Evolutionary conservation across 2,329 filamentous ascomycete species (phyloP).

Genomic region (Aspergillus proliferans): DNA sequence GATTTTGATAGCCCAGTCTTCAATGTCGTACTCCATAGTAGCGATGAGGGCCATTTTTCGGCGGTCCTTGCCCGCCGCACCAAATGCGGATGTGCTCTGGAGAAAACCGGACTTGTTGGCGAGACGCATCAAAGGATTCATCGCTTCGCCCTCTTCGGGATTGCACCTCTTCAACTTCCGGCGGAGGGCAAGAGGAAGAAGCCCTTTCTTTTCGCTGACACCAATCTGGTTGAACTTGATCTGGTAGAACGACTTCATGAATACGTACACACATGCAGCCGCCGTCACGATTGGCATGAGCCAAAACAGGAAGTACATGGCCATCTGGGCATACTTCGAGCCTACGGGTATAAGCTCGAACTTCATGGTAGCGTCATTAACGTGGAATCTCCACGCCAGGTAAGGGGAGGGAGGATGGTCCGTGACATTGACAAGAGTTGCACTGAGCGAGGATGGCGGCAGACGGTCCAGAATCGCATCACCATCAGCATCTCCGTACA

Average conservation of each 20-base stretch:
- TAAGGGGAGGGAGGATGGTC: conserved; percentile 49
- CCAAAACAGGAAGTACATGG: conserved; percentile 50
- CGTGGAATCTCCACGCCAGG: conserved; percentile 50
- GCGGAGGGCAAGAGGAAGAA: conserved; percentile 32
- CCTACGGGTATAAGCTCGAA: conserved; percentile 51
- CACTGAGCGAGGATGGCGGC: conserved; percentile 52
- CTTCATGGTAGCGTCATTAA: conserved; percentile 50
- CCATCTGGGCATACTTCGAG: conserved; percentile 49
- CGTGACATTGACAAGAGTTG: conserved; percentile 55
- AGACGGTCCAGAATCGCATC: conserved; percentile 58
- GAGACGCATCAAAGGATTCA: conserved; percentile 29
- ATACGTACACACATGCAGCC: conserved; percentile 47
- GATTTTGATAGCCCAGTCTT: conserved; percentile 64
- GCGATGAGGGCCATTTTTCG: conserved; percentile 58
- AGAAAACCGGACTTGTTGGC: conserved; percentile 32
- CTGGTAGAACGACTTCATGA: conserved; percentile 57
- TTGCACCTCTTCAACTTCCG: conserved; percentile 28
- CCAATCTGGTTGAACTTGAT: conserved; percentile 59
- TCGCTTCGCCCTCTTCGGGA: conserved; percentile 20
- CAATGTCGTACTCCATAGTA: conserved; percentile 67
- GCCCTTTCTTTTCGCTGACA: conserved; percentile 44
- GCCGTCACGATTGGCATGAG: conserved; percentile 49
- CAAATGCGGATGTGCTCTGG: conserved; percentile 31
- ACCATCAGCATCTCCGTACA: conserved; percentile 57
- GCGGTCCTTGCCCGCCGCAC: conserved; percentile 22